Conservation (phyloP, 805 yeast species). For the Candida odintsovae region DNA sequence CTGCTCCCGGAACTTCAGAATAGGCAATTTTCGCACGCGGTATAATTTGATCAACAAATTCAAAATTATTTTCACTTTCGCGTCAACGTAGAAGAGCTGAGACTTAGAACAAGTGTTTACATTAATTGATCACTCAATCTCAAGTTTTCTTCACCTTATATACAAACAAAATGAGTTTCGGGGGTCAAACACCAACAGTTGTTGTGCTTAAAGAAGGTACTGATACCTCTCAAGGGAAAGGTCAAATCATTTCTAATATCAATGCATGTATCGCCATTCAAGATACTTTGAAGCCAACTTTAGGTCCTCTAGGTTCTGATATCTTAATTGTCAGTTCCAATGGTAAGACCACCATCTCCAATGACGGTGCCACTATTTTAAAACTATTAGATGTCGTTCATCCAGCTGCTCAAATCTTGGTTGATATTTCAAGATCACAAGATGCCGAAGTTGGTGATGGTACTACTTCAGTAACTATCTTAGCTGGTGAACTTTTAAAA, state of each 20-base stretch:
- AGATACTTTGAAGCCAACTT: constrained; percentile 88
- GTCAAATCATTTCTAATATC: constrained; percentile 91
- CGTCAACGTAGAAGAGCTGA: background rate
- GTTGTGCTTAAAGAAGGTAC: constrained; percentile 98
- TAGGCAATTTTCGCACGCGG: background rate
- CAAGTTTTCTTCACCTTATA: background rate
- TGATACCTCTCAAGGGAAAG: constrained; percentile 93
- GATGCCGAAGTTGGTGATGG: constrained; percentile 99
- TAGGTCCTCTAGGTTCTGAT: constrained; percentile 97
- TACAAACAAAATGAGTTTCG: constrained; percentile 60
- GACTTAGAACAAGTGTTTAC: background rate
- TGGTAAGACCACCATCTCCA: constrained; percentile 91
- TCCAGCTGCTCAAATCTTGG: constrained; percentile 96
- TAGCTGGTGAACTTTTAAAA: constrained; percentile 91
- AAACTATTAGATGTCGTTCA: constrained; percentile 91
- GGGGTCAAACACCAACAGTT: constrained; percentile 95
- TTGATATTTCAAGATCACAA: constrained; percentile 91
- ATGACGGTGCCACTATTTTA: constrained; percentile 96
- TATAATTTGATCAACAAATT: background rate
- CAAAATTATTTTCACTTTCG: background rate
- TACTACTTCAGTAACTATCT: constrained; percentile 89
- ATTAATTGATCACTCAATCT: background rate
- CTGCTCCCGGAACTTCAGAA: background rate
- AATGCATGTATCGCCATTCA: constrained; percentile 97
- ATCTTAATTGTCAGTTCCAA: constrained; percentile 78